These are phyloP conservation scores for Phytophthora syringae DNA, from an alignment of 352 stramenopile genomes.

Conservation along the genomic window DNA sequence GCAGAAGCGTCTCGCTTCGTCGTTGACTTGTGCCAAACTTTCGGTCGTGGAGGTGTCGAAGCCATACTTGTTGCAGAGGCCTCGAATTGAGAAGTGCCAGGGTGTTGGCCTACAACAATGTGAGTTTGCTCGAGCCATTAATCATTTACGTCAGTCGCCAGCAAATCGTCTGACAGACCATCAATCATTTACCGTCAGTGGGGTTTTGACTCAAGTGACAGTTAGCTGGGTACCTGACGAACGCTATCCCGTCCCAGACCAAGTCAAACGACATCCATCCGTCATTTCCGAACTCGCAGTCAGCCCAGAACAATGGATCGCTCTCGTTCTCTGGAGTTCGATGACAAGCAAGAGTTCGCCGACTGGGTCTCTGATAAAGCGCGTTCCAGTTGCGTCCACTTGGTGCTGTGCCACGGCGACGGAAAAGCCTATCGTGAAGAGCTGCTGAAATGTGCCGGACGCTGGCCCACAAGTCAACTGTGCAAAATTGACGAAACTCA, in stretches of 20 bases:
- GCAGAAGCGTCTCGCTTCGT: conserved; percentile 1
- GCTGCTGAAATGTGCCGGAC: conserved; percentile 32
- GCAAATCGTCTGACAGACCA: too few relatives aligned
- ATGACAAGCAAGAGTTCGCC: conserved; percentile 40
- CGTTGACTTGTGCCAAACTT: not conserved
- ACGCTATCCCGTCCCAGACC: conserved; percentile 1
- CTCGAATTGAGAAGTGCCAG: too few relatives aligned
- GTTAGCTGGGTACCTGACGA: conserved; percentile 10
- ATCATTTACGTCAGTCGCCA: too few relatives aligned
- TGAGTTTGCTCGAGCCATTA: too few relatives aligned
- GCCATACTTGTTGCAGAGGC: conserved; percentile 5
- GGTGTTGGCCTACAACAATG: too few relatives aligned
- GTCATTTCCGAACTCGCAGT: not conserved
- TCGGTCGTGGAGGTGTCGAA: not conserved
- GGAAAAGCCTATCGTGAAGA: conserved; percentile 35
- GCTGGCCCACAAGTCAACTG: conserved; percentile 34
- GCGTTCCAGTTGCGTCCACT: conserved; percentile 5
- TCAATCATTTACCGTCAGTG: too few relatives aligned
- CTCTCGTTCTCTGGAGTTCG: conserved; percentile 30
- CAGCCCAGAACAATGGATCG: conserved; percentile 21
- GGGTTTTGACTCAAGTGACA: too few relatives aligned
- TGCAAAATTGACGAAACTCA: conserved; percentile 30
- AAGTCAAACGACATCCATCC: not conserved
- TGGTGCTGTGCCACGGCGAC: conserved; percentile 21
- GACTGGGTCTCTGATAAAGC: conserved; percentile 39